Conservation (phyloP, 106 monocot genomes). For the Apostasia shenzhenica region DNA sequence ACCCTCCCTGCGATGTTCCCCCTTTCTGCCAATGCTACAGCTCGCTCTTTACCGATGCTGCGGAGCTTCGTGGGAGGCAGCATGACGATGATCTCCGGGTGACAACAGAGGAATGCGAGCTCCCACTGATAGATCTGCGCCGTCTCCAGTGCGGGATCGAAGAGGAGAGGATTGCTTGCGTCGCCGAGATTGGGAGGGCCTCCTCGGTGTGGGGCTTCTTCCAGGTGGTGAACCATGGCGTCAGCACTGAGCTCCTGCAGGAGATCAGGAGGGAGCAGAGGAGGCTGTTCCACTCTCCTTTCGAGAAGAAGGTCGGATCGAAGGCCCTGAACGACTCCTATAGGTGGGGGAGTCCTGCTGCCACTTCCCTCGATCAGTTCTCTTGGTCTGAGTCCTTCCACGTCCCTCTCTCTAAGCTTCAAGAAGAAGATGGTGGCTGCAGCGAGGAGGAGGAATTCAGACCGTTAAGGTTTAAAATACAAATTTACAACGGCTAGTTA, state of each 20-base stretch:
- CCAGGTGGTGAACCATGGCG: conserved; percentile 74
- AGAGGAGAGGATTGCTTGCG: conserved; percentile 1
- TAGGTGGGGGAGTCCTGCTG: conserved; percentile 72
- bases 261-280: conserved; percentile 61
- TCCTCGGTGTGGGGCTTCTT: conserved; percentile 61
- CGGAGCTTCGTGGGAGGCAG: neutral
- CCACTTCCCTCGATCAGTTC: conserved; percentile 50
- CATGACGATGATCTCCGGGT: neutral
- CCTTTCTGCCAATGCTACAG: too few relatives aligned
- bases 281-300: conserved; percentile 48
- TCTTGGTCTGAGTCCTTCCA: conserved; percentile 96
- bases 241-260: conserved; percentile 40
- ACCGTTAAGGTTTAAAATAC: conserved; percentile 36
- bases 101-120: conserved; percentile 9
- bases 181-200: conserved; percentile 7
- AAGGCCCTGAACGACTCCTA: conserved; percentile 52
- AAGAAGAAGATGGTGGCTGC: conserved; percentile 7
- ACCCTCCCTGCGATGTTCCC: too few relatives aligned
- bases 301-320: conserved; percentile 48
- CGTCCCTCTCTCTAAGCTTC: conserved; percentile 57
- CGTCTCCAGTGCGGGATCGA: neutral
- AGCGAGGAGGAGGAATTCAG: conserved; percentile 31
- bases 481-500: too few relatives aligned
- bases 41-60: too few relatives aligned
- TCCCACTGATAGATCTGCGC: conserved; percentile 5